Conservation (phyloP, 352 stramenopile species). For the Blastocystis sp. region DNA sequence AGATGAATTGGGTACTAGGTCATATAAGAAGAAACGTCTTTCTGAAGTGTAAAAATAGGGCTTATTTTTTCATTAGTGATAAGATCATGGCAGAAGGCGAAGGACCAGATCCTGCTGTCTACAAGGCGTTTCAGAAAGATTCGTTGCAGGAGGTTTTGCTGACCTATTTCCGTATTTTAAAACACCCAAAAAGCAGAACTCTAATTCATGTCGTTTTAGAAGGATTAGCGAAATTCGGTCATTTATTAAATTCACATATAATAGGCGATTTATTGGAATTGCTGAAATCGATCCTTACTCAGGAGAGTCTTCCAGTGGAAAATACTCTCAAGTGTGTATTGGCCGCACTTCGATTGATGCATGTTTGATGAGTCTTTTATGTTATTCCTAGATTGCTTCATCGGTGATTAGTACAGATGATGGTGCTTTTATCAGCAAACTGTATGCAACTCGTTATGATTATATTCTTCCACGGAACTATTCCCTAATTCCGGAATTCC, state of each 20-base stretch:
- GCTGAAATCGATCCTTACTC: background rate
- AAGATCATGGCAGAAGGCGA: slow-evolving; percentile 51
- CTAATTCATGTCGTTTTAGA: slow-evolving; percentile 47
- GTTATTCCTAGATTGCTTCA: background rate
- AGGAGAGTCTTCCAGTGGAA: background rate
- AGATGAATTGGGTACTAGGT: background rate
- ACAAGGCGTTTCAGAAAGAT: slow-evolving; percentile 57
- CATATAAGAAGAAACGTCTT: slow-evolving; percentile 7
- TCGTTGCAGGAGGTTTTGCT: slow-evolving; percentile 44
- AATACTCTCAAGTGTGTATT: slow-evolving; percentile 2
- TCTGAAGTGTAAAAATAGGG: slow-evolving; percentile 2
- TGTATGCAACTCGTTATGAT: background rate
- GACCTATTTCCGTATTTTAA: slow-evolving; percentile 51
- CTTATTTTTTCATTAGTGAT: background rate
- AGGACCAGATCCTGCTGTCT: slow-evolving; percentile 25
- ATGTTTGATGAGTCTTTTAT: background rate
- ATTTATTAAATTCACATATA: slow-evolving; percentile 43
- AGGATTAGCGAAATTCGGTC: slow-evolving; percentile 10
- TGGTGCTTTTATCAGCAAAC: background rate
- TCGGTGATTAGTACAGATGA: slow-evolving; percentile 20
- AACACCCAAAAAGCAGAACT: background rate
- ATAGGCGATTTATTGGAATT: slow-evolving; percentile 30
- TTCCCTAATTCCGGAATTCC: background rate
- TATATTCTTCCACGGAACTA: background rate
- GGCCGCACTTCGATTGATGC: background rate